Conservation (phyloP, 129 eudicot species). For the Ambrosia trifida region DNA sequence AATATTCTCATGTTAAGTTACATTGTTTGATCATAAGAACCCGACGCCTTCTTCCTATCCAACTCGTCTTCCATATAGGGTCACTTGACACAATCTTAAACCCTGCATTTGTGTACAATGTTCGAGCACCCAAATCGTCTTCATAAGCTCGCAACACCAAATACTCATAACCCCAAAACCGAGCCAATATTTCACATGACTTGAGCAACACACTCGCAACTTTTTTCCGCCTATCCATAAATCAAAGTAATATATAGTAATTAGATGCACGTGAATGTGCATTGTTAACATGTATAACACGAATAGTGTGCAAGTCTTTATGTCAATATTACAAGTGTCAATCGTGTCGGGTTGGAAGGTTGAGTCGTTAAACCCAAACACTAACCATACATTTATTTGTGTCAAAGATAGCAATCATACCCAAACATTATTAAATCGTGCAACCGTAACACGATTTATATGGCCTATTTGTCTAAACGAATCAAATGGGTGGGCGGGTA, state of each 20-base stretch:
- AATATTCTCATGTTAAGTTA: slow-evolving; percentile 14
- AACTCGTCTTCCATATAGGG: slow-evolving; percentile 63
- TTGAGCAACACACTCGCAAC: slow-evolving; percentile 79
- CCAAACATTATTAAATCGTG: background rate
- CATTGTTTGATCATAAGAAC: slow-evolving; percentile 71
- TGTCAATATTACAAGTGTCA: background rate
- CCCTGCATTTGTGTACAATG: slow-evolving; percentile 64
- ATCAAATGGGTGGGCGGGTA: background rate
- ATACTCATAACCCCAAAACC: slow-evolving; percentile 65
- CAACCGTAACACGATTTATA: background rate
- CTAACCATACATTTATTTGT: no score
- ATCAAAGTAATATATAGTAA: background rate
- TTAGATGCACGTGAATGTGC: background rate
- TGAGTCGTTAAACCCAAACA: background rate
- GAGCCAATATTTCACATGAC: slow-evolving; percentile 72
- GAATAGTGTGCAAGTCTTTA: background rate
- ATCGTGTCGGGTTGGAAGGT: background rate
- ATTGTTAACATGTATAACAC: background rate
- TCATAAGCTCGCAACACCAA: slow-evolving; percentile 84
- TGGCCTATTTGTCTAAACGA: background rate
- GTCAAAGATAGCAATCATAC: background rate
- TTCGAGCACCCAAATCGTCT: slow-evolving; percentile 75
- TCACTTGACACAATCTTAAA: slow-evolving; percentile 59
- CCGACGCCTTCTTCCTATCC: slow-evolving; percentile 78
- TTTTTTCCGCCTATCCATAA: slow-evolving; percentile 61